Conservation (phyloP, 139 green algal genomes). For the Coelastrella sp. region DNA sequence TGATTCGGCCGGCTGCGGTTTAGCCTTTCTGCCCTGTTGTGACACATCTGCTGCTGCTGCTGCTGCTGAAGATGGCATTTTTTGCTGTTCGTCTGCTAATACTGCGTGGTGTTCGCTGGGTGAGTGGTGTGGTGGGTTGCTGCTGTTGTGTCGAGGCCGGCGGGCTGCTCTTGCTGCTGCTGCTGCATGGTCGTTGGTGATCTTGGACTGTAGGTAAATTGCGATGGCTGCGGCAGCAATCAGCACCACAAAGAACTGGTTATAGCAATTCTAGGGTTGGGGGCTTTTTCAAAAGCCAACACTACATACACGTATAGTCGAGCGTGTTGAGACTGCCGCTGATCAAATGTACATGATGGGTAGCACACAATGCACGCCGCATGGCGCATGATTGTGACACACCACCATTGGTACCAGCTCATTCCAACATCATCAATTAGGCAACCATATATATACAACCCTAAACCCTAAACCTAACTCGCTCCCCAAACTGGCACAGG, state of each 20-base stretch:
- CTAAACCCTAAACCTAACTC: too few species aligned
- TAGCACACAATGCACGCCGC: too few species aligned
- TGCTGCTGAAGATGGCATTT: neutral
- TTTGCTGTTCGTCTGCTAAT: neutral
- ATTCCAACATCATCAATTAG: neutral
- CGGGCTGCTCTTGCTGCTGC: neutral
- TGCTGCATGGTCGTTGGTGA: constrained; percentile 26
- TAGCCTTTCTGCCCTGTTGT: neutral
- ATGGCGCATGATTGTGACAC: too few species aligned
- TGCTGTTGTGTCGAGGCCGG: constrained; percentile 40
- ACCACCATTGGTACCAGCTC: neutral
- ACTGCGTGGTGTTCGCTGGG: constrained; percentile 32
- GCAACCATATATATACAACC: too few species aligned
- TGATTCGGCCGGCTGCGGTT: constrained; percentile 40
- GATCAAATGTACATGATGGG: too few species aligned
- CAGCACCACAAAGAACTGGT: neutral
- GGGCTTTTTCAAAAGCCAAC: too few species aligned
- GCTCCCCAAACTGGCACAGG: too few species aligned
- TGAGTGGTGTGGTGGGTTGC: neutral
- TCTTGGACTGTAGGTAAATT: constrained; percentile 27
- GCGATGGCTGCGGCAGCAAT: neutral
- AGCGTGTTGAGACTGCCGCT: too few species aligned
- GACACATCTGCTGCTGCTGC: neutral
- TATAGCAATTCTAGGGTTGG: neutral
- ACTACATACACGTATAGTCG: too few species aligned